Evolutionary conservation across 768 basidiomycete species (phyloP).

Genomic region (Pulveroboletus sp.): DNA sequence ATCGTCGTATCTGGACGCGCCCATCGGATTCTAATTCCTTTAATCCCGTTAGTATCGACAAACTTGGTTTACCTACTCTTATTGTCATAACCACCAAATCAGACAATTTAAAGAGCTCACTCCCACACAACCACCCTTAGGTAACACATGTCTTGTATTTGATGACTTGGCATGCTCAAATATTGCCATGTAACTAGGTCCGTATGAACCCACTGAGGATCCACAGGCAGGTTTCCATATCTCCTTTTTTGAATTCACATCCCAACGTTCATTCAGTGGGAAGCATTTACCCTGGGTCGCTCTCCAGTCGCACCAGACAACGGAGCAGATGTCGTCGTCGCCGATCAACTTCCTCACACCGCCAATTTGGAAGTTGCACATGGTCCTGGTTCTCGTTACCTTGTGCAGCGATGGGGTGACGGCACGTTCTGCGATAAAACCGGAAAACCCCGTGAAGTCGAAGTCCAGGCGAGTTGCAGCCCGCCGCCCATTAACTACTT

Average conservation of each 20-base stretch:
- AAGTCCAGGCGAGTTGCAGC: constrained; percentile 75
- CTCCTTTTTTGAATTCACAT: constrained; percentile 22
- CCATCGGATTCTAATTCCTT: constrained; percentile 29
- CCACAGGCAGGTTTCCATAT: constrained; percentile 55
- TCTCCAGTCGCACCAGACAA: constrained; percentile 60
- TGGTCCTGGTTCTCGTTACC: constrained; percentile 80
- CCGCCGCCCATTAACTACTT: constrained; percentile 1
- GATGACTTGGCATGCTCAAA: constrained; percentile 16
- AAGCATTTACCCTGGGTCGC: constrained; percentile 74
- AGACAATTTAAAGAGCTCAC: constrained; percentile 90
- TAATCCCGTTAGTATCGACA: constrained; percentile 68
- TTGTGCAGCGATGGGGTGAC: constrained; percentile 88
- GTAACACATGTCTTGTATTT: constrained; percentile 38
- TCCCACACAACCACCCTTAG: constrained; percentile 63
- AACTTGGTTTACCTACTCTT: constrained; percentile 97
- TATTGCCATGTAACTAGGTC: constrained; percentile 43
- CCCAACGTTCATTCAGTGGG: constrained; percentile 49
- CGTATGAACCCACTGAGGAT: constrained; percentile 82
- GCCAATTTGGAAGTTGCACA: constrained; percentile 76
- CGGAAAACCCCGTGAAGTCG: constrained; percentile 80
- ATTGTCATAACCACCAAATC: constrained; percentile 92
- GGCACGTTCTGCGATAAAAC: constrained; percentile 95
- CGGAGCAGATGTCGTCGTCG: constrained; percentile 62
- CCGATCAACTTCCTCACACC: constrained; percentile 61
- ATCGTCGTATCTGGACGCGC: constrained; percentile 30